Base-by-base conservation (phyloP, 164 flowering plant genomes). In the Chimonanthus praecox region DNA sequence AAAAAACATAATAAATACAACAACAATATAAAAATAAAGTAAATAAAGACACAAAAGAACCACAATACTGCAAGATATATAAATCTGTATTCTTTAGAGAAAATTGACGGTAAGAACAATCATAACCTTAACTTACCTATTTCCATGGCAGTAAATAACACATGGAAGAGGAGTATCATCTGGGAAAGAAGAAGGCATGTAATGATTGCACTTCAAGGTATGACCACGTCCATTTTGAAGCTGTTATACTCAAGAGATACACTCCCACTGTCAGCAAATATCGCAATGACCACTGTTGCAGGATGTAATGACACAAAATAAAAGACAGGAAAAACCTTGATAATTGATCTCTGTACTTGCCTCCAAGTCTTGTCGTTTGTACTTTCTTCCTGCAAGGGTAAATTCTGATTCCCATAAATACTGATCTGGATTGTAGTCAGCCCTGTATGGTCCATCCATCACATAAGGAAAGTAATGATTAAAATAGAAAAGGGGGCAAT, bases 141-240 rank as follows among this genome's bases (percentile, higher is more conserved):
- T 94, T 72, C 98, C 98, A 79, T 94, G 98, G 82, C 98, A 94
- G 81, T 94, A 94, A 72, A 94, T 84, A 69, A 94, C 99, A 90
- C 99, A 94, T 49, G 99, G 99, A 61, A 94, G 88, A 73, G 90
- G 79, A n/a, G 85, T 78, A 61, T 86, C 89, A 76, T 87, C 92
- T 1, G 92, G 91, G 73, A 79, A 76, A 71, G 79, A 78, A 6
- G 91, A 83, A 67, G 99, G 99, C 49, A 89, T 73, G 78, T 94
- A 94, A 84, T 94, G 99, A 79, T 94, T 91, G 80, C 99, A 94
- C 58, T 81, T 84, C 80, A 94, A 81, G 46, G 74, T 84, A 78
- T 91, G 87, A 43, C 95, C 93, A 77, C 95, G 83, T 73, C 75
- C 78, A 85, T 89, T 92, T 33, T 70, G 81, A 71, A 92, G 89